Evolutionary conservation across 768 basidiomycete genomes (phyloP), one percentile per base, ranked within the genome.

Genomic region (Boletus pseudopeckii): DNA sequence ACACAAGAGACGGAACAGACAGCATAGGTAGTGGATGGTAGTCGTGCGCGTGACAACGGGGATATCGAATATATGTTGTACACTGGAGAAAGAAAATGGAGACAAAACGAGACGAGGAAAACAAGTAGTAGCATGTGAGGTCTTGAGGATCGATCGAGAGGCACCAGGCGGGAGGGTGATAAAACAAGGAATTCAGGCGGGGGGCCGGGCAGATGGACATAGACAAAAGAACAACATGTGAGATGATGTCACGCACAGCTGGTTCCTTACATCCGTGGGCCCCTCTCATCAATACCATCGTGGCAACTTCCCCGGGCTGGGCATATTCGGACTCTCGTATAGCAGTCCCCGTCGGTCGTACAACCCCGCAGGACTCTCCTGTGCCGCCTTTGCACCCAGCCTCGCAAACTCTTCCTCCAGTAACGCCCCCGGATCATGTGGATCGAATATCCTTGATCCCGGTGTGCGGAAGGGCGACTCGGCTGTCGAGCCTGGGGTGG

Each of bases 391-490:
- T 42, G 58, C 64, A 4, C 77, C 75, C 53, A 82, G 69, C 52
- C 84, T 73, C 45, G 77, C 80, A 50, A 92, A 72, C 53, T 92
- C 90, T 45, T 91, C 90, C 45, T 89, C 86, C 22, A 91, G 72
- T 40, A 89, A 61, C 32, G 79, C 73, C 32, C 79, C 73, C 4
- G 88, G 86, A 67, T 90, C 86, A 57, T 87, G 83, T 30, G 88
- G 87, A 64, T 90, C 88, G 57, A 81, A 83, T 32, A 87, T 75
- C 26, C 72, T 55, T 6, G 72, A 55, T 13, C 75, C 75, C 4
- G 81, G 83, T 13, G 81, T 79, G 18, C 78, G 75, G 66, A 78
- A 80, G 1, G 77, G 75, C 10, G 74, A 76, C 55, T 76, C 74
- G n/a, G 45, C 44, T 20, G 61, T 37, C 5, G 65, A 61, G 34